These are phyloP conservation scores for Alternaria panax DNA, from an alignment of 2,329 filamentous ascomycete species.

Conservation along the genomic window DNA sequence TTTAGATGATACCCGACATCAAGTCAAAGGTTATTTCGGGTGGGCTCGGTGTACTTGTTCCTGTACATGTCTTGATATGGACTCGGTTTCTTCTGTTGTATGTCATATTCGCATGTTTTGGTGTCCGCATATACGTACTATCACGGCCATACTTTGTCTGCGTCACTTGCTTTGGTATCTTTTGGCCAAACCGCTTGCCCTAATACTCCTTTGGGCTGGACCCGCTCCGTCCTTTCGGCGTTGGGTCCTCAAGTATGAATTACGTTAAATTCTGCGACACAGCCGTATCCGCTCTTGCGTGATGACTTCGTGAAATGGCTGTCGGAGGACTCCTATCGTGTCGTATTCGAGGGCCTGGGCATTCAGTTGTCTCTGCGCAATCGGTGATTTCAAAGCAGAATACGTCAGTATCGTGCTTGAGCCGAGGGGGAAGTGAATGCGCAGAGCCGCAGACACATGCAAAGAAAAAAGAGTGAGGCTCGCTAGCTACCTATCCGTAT, in stretches of 20 bases:
- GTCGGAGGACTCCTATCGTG: background rate
- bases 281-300: background rate
- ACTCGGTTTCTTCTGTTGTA: background rate
- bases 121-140: constrained; percentile 17
- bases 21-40: constrained; percentile 26
- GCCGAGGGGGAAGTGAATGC: background rate
- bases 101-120: constrained; percentile 18
- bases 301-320: constrained; percentile 7
- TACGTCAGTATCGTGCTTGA: background rate
- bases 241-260: constrained; percentile 25
- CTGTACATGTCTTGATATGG: constrained; percentile 21
- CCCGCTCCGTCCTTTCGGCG: constrained; percentile 25
- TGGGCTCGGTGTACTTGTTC: constrained; percentile 25
- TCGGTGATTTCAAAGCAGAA: background rate
- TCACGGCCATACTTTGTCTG: constrained; percentile 19
- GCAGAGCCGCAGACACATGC: constrained; percentile 22
- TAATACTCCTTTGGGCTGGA: constrained; percentile 41
- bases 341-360: background rate
- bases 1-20: constrained; percentile 33
- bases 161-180: constrained; percentile 28
- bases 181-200: constrained; percentile 27
- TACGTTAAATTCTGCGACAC: constrained; percentile 8
- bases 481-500: constrained; percentile 15
- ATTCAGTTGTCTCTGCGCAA: background rate
- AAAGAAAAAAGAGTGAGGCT: constrained; percentile 23